Evolutionary conservation across 257 asterid genomes (phyloP), one percentile per base, ranked within the genome.

Genomic region (Capsicum pubescens): DNA sequence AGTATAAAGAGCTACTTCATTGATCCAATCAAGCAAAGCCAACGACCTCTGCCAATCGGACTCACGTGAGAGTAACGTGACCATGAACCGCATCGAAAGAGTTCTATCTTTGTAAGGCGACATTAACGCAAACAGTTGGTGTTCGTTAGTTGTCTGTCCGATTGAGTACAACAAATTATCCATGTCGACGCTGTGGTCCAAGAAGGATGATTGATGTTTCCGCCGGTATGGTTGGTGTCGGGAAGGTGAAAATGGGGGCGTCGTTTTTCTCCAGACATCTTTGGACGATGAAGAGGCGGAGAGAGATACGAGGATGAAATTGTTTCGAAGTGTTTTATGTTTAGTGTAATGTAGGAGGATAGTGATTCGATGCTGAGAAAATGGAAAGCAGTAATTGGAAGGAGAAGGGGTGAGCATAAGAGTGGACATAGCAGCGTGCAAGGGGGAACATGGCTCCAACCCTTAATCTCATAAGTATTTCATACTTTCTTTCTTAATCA

Each of bases 1-100:
- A 3, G 89, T 87, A 85, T 96, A 94, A 5, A 19, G 78, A 2
- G 99, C 99, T 42, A 69, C 91, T 83, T 93, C 98, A 42, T 93
- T 90, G 44, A 97, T 91, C 99, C 99, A 97, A 86, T 95, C 99
- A 74, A 97, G 98, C 89, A 97, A 83, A 0, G 98, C 98, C 8
- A 97, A 90, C 6, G 97, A 93, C 5, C 99, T 88, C 68, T 91
- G 97, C 98, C 98, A 97, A 79, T 93, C 97, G 14, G 92, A 57
- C 90, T 97, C 98, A 77, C 95, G 95, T 0, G 99, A 89, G 77
- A 97, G 93, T 74, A 97, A 91, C 16, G 93, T 85, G 80, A 90
- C 98, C 97, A 97, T 90, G 94, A 94, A 97, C 52, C 94, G 87
- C 14, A 88, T 90, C 6, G 98, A 93, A 26, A 97, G 90, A 9